A percentile compares a stretch with the other conserved stretches of the same genome.
Conservation (phyloP, 2,329 filamentous ascomycete genomes). For the Diaporthe sp. region DNA sequence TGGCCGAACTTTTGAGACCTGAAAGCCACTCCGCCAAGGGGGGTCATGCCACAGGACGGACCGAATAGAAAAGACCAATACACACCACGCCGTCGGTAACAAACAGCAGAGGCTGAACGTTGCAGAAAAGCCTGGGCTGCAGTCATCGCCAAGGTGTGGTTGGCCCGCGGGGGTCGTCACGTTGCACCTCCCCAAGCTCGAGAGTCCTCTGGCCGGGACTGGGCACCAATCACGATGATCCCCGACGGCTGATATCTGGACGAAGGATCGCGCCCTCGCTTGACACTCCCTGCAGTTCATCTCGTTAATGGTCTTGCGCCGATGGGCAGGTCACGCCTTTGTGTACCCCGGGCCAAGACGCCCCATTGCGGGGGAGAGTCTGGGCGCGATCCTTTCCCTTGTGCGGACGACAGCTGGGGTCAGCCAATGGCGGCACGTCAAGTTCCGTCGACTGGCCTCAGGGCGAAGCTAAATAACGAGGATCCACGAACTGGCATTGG, state of each 20-base stretch:
- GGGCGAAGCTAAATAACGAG: neutral
- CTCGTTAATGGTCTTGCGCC: constrained; percentile 9
- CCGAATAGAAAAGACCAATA: constrained; percentile 19
- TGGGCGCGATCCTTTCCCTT: constrained; percentile 22
- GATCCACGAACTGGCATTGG: constrained; percentile 5
- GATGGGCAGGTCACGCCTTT: neutral
- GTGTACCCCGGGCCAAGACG: constrained; percentile 31
- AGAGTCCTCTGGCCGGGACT: neutral
- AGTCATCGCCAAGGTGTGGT: constrained; percentile 31
- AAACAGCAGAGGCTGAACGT: constrained; percentile 18
- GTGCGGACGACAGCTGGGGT: neutral
- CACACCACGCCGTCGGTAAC: constrained; percentile 23
- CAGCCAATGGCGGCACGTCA: constrained; percentile 13
- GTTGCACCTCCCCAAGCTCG: constrained; percentile 23
- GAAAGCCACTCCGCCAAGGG: constrained; percentile 11
- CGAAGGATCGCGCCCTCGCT: constrained; percentile 13
- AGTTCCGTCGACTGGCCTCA: constrained; percentile 5
- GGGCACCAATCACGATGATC: constrained; percentile 25
- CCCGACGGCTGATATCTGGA: constrained; percentile 21
- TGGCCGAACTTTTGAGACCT: neutral
- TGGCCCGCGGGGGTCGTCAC: constrained; percentile 21
- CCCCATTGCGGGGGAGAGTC: constrained; percentile 26
- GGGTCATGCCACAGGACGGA: constrained; percentile 23
- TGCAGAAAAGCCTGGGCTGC: constrained; percentile 19
- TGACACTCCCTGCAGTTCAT: constrained; percentile 23